Base-by-base conservation (phyloP, 75 land plant genomes). In the Sequoia sempervirens region DNA sequence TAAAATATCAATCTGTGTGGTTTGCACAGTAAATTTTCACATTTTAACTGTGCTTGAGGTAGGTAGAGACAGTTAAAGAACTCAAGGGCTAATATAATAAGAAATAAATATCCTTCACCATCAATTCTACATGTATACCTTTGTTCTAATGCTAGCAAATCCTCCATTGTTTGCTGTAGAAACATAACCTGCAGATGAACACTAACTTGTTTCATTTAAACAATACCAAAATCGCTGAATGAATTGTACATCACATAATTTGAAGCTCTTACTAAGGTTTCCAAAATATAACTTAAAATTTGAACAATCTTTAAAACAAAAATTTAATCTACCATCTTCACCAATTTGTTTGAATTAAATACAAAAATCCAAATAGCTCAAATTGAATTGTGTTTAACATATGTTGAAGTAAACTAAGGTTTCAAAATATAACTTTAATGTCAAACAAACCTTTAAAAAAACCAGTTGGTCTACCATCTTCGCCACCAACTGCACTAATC, bases 121-220 rank as follows among this genome's bases (percentile, higher is more conserved):
- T 52, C 37, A 81, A 81, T 50, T 37, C 28, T 81, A 81, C 23
- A 81, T 53, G 11, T 28, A 30, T 46, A 95, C 98, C 96, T 84
- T 90, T 75, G 97, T 96, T 80, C 99, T 90, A 76, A 96, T 91
- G 83, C 99, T 98, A 26, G 97, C 91, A 87, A 98, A 98, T 7
- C 99, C 99, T 28, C 99, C 99, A 89, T 92, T 98, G 88, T 98
- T 98, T 75, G 91, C 92, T 70, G 99, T 96, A 12, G 99, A 98
- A 84, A 98, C 97, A 90, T 82, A 54, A 61, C 99, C 99, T 96
- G 84, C 83, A 84, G 28, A 53, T 58, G 30, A 72, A 45, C 20
- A 87, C n/a, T 84, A 14, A 47, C 26, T 15, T 46, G 37, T 82
- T 38, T 58, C 8, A 41, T 20, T 13, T 40, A 40, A 70, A 6